These are phyloP conservation scores for Fusarium sp. DNA, from an alignment of 2,329 filamentous ascomycete genomes.

Conservation along the genomic window DNA sequence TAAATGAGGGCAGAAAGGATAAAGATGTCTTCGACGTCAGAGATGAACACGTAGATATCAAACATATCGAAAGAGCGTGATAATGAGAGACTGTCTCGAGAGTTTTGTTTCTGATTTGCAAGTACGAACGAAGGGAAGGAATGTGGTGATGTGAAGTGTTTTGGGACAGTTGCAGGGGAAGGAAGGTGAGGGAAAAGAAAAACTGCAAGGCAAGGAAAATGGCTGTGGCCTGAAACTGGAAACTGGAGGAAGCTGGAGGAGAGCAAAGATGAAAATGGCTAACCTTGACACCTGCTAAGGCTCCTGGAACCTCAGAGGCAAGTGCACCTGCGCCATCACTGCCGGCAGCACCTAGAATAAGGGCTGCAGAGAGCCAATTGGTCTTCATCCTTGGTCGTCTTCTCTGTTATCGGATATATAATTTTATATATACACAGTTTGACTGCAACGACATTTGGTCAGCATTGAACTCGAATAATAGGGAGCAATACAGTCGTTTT, in stretches of 20 bases:
- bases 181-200: neutral
- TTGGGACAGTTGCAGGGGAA: neutral
- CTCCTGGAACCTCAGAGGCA: slow-evolving; percentile 17
- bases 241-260: neutral
- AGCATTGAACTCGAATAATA: neutral
- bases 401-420: neutral
- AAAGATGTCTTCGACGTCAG: too few species aligned
- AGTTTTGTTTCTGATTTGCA: neutral
- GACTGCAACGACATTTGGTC: neutral
- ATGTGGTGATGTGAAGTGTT: neutral
- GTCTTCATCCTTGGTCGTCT: slow-evolving; percentile 52
- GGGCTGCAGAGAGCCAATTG: slow-evolving; percentile 50
- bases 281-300: slow-evolving; percentile 32
- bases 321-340: slow-evolving; percentile 44
- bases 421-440: neutral
- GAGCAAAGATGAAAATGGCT: slow-evolving; percentile 3
- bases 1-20: too few species aligned
- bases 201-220: slow-evolving; percentile 4
- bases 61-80: neutral
- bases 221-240: neutral
- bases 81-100: neutral
- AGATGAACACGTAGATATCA: too few species aligned
- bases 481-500: neutral
- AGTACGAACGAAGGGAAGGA: neutral
- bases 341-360: slow-evolving; percentile 51